Evolutionary conservation across 306 rosid genomes (phyloP).

Genomic region (Hylodesmum podocarpum): DNA sequence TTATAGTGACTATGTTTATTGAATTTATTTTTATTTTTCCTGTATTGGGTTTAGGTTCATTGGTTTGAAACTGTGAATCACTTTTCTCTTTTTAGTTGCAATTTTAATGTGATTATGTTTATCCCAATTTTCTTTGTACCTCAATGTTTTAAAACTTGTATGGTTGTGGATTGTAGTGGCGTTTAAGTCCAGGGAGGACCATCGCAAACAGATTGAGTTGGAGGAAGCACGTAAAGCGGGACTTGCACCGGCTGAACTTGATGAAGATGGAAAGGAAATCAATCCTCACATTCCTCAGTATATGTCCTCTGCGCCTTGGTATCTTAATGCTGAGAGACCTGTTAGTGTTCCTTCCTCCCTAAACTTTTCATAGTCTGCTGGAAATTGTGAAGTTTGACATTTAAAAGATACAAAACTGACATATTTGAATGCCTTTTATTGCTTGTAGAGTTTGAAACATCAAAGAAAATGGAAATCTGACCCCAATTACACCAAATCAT

Average conservation of each 20-base stretch:
- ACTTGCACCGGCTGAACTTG: constrained; percentile 27
- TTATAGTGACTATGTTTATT: too few species aligned
- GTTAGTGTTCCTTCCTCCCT: background rate
- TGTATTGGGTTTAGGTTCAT: background rate
- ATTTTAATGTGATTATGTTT: background rate
- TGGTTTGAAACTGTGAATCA: background rate
- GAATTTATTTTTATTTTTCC: background rate
- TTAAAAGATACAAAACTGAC: background rate
- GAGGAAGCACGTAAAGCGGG: constrained; percentile 32
- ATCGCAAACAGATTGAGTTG: constrained; percentile 30
- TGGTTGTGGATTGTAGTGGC: constrained; percentile 16
- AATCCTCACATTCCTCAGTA: constrained; percentile 31
- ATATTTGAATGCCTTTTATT: background rate
- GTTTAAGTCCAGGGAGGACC: constrained; percentile 35
- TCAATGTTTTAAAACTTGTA: background rate
- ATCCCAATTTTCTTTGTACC: background rate
- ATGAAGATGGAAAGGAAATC: constrained; percentile 35
- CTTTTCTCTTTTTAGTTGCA: background rate
- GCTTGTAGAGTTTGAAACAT: constrained; percentile 36
- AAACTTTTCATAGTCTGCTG: background rate
- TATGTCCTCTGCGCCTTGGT: constrained; percentile 27
- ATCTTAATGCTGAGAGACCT: constrained; percentile 33
- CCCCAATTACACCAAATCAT: constrained; percentile 30
- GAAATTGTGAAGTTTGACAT: background rate
- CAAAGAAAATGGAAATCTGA: constrained; percentile 33